Base-by-base conservation (phyloP, 495 filamentous ascomycete genomes). In the Aspergillus baeticus region DNA sequence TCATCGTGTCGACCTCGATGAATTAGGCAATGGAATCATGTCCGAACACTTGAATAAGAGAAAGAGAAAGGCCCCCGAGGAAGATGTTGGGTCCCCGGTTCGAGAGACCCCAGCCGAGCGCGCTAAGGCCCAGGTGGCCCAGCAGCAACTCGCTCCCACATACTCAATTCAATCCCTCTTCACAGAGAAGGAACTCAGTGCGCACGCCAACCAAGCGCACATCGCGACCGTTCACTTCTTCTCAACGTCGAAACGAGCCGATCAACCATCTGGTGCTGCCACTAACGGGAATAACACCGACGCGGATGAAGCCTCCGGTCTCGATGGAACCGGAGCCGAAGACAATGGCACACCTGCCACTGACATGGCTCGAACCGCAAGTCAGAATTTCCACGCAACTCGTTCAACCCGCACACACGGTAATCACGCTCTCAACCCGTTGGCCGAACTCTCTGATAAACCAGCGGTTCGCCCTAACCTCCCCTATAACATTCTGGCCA, bases 121-220 rank as follows among this genome's bases (percentile, higher is more conserved):
- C 15, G 69, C 69, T 34, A 73, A 77, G 51, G 60, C 66, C 3
- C 65, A 70, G 41, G 44, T 72, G 13, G 66, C 70, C 35, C 69
- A 75, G 56, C 72, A 80, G 54, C 67, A 69, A 59, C 60, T 65
- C 34, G 70, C 77, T 4, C 72, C 85, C 39, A 63, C 84, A 1
- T 94, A 91, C 70, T 90, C 87, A 42, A 85, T 98, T 55, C 87
- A 96, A 48, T 89, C 91, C 54, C 84, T 98, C 21, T 97, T 98
- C 64, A 96, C 90, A 0, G 92, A 96, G 57, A 96, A 93, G 73
- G 93, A 98, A 70, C 84, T 97, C 11, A 80, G 83, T 26, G 78
- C 89, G 70, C 85, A 86, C 5, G 86, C 88, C 39, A 89, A 90
- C 60, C 72, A 81, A 23, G 87, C 90, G 0, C 86, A 87, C 41